Base-by-base conservation (phyloP, 1,284 basidiomycete genomes). In the Thecaphora frezii region DNA sequence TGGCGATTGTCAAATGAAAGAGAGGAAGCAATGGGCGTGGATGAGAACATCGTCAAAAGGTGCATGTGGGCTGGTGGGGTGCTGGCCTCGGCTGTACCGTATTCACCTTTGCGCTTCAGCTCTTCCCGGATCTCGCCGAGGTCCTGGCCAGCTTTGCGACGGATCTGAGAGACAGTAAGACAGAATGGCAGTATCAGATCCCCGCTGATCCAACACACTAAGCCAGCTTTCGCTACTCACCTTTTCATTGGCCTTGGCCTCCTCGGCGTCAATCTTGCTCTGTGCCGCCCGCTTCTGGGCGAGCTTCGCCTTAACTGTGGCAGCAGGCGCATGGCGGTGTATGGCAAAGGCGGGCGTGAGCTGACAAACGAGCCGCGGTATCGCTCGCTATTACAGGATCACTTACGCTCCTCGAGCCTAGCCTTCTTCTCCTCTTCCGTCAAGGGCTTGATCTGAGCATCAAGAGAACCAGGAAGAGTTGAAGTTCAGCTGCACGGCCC, bases 341-440 rank as follows among this genome's bases (percentile, higher is more conserved):
- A n/a, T n/a, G n/a, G n/a, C n/a, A n/a, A n/a, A 26, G 18, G 25
- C 8, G 44, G 24, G 30, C 9, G 18, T 36, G 18, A 28, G 36
- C 19, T 39, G 28, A 10, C 1, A 37, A 8, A 8, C 13, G 10
- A n/a, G n/a, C n/a, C n/a, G n/a, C n/a, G n/a, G 36, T n/a, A n/a
- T n/a, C n/a, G n/a, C n/a, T n/a, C n/a, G n/a, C n/a, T n/a, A n/a
- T n/a, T n/a, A n/a, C n/a, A n/a, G n/a, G n/a, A n/a, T n/a, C n/a
- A 60, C 65, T 43, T 36, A 68, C 65, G 63, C 64, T 97, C 92
- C 1, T 82, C 86, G 0, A 97, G 84, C 74, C 87, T 90, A 62
- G 87, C 83, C 63, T 87, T 86, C 84, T 89, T 96, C 80, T 98
- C 92, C 73, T 97, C 92, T 79, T 97, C 92, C 0, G 93, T 97